Base-by-base conservation (phyloP, 2,329 filamentous ascomycete genomes). In the Cercospora brassicicola region DNA sequence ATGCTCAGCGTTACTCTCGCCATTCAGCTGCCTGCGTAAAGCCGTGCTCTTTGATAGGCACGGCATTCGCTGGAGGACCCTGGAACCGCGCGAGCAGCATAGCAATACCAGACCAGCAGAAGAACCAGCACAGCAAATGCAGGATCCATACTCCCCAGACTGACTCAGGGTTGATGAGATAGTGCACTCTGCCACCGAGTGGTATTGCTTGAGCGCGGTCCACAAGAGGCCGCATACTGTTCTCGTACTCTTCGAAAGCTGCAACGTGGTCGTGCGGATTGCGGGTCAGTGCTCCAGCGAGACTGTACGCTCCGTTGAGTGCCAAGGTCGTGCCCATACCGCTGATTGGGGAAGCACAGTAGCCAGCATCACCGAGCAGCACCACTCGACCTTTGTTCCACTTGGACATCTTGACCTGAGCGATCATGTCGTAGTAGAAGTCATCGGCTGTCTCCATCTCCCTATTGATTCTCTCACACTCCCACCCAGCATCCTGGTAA, bases 301-400 rank as follows among this genome's bases (percentile, higher is more conserved):
- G 74, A 45, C 73, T 73, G 66, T 79, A 77, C 0, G 77, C 78
- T 26, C 78, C 78, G n/a, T 68, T 73, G 9, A 79, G 63, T 7
- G 76, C 78, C 1, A 78, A 69, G 0, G 76, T 77, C 0, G 78
- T 78, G 2, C 78, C 78, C 76, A 79, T 79, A 9, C 78, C 78
- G 3, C 73, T 74, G 57, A 79, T 71, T 2, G 78, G 77, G 13
- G 73, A 73, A 20, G 74, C 69, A 55, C 74, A 76, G 57, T 76
- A 76, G 62, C 69, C 76, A 23, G 77, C 75, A 68, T 79, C 77
- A 0, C 74, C 77, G 0, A 78, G 55, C 6, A 78, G 61, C 2
- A 76, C 74, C 4, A 79, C 73, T 33, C 77, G 65, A 0, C 76
- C 75, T 65, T 73, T 73, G 55, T 62, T 72, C 76, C 75, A 78